Base-by-base conservation (phyloP, 768 basidiomycete species). In the Dioszegia crocea region DNA sequence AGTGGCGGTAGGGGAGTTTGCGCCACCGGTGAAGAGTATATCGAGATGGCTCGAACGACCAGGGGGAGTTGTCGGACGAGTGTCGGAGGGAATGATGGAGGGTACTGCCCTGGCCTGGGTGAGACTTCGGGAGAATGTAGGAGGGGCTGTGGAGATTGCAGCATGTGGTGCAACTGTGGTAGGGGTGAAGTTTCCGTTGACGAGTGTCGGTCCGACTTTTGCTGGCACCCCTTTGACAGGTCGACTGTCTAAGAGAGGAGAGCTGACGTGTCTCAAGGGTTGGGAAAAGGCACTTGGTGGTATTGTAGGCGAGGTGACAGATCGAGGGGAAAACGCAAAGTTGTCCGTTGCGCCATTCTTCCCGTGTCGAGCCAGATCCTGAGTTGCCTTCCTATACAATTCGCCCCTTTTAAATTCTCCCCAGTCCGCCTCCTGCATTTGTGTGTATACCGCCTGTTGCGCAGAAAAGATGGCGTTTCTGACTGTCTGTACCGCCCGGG, bases 351-450 rank as follows among this genome's bases (percentile, higher is more conserved):
- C 21, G 50, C 57, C 40, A 23, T 8, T 30, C 10, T 10, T 45
- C 10, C n/a, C 43, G 19, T 40, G 51, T 17, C 43, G 46, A 36
- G 17, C 47, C 4, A 76, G 51, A 33, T 78, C 89, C 8, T 86
- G 84, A 8, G 89, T 80, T 1, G 89, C 91, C 48, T 91, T 88
- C 78, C 92, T 89, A 86, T 89, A 97, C 3, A 99, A 82, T 62
- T 96, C 91, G 19, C 89, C 91, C 59, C 84, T 80, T 68, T 86
- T 84, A 70, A 99, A 98, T 8, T 86, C 86, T 48, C 88, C 87
- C 70, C 94, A 96, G 73, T 94, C 91, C 49, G 87, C 77, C 29
- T 79, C 87, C 62, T 88, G 86, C 90, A 99, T 93, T 49, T 86
- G 84, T 30, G 85, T 83, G 72, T 94, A 89, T 0, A 93, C 85